Conservation (phyloP, 1,284 basidiomycete species). For the Ganoderma meredithae region DNA sequence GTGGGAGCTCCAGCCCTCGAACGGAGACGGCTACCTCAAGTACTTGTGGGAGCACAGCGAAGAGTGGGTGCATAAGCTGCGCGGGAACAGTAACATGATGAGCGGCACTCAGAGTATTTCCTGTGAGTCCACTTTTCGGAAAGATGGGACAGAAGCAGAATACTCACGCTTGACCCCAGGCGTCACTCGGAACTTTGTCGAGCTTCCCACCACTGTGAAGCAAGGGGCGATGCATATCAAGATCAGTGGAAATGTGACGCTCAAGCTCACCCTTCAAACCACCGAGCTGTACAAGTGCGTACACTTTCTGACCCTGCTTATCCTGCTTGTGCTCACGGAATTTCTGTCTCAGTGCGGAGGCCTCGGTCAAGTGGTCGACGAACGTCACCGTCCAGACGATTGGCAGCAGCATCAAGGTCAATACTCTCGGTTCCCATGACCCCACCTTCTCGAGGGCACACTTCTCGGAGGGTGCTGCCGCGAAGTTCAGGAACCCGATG, state of each 20-base stretch:
- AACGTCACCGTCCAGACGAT: constrained; percentile 30
- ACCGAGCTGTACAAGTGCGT: constrained; percentile 35
- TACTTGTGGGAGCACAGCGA: constrained; percentile 44
- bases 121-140: constrained; percentile 31
- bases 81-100: constrained; percentile 34
- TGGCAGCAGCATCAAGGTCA: constrained; percentile 31
- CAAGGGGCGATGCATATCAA: constrained; percentile 38
- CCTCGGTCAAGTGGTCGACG: constrained; percentile 36
- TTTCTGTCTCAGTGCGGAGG: constrained; percentile 29
- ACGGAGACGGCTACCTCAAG: constrained; percentile 30
- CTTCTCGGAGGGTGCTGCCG: constrained; percentile 19
- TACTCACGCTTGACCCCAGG: constrained; percentile 27
- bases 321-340: background rate
- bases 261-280: constrained; percentile 37
- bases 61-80: constrained; percentile 41
- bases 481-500: constrained; percentile 22
- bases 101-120: constrained; percentile 37
- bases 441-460: constrained; percentile 26
- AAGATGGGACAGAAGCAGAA: too few relatives aligned
- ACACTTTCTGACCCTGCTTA: background rate
- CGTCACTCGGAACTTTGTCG: constrained; percentile 40
- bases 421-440: constrained; percentile 29
- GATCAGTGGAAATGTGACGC: constrained; percentile 38
- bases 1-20: constrained; percentile 35
- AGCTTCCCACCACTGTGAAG: constrained; percentile 39